Conservation (phyloP, 164 flowering plant species). For the Liriodendron chinense region DNA sequence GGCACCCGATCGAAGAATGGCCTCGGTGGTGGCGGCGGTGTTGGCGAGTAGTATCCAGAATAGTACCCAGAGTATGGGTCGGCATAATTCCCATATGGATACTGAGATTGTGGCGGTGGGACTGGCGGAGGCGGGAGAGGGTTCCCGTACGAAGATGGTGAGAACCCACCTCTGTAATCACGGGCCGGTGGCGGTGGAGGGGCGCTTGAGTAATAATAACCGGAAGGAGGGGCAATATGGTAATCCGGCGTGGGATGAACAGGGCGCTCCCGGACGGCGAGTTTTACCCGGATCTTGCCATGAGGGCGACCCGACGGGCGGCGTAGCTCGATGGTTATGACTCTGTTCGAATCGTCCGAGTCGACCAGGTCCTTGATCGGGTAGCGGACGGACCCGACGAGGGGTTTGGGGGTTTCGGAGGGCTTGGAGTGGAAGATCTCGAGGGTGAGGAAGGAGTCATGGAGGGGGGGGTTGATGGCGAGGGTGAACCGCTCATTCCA, state of each 20-base stretch:
- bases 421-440: slow-evolving; percentile 73
- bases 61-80: slow-evolving; percentile 44
- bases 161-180: slow-evolving; percentile 23
- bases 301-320: slow-evolving; percentile 93
- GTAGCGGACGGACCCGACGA: slow-evolving; percentile 54
- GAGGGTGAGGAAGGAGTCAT: slow-evolving; percentile 44
- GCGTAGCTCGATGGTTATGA: slow-evolving; percentile 47
- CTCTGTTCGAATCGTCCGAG: slow-evolving; percentile 23
- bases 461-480: slow-evolving; percentile 42
- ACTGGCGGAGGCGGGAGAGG: slow-evolving; percentile 28
- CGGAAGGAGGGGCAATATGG: slow-evolving; percentile 37
- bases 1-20: slow-evolving; percentile 45
- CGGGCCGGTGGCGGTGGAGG: slow-evolving; percentile 21
- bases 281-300: slow-evolving; percentile 68
- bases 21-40: slow-evolving; percentile 28
- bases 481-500: slow-evolving; percentile 79
- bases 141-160: slow-evolving; percentile 14
- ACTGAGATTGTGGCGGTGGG: slow-evolving; percentile 25
- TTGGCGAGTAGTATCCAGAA: slow-evolving; percentile 33
- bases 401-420: slow-evolving; percentile 61
- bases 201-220: slow-evolving; percentile 46
- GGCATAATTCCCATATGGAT: slow-evolving; percentile 24
- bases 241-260: slow-evolving; percentile 28
- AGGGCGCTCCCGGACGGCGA: slow-evolving; percentile 51
- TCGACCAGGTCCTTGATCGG: slow-evolving; percentile 40